Evolutionary conservation across 257 asterid species (phyloP).

Genomic region (Anisodus acutangulus): DNA sequence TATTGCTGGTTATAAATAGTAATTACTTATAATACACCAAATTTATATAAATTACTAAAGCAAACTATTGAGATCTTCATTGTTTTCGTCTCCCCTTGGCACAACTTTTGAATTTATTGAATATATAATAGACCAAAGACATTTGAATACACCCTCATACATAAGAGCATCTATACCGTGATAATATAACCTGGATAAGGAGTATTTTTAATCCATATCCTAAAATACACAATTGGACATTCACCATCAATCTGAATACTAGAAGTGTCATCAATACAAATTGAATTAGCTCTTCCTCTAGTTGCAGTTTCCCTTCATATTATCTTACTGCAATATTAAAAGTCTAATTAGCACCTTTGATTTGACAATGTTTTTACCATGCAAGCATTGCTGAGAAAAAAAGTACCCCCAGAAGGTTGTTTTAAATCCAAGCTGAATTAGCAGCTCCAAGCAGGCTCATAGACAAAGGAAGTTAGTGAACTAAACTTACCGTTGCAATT

Average conservation of each 20-base stretch:
- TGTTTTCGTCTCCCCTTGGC: no score
- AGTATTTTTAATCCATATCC: no score
- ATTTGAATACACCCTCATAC: neutral
- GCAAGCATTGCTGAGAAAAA: no score
- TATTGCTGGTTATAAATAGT: no score
- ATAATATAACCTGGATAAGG: no score
- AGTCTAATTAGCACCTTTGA: neutral
- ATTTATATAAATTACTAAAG: no score
- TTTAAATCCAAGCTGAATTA: neutral
- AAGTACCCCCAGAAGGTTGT: neutral
- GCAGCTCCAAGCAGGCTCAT: neutral
- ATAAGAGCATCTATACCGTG: neutral
- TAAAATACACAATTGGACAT: no score
- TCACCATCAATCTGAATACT: no score
- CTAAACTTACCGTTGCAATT: conserved; percentile 50
- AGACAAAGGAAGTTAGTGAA: neutral
- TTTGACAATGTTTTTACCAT: no score
- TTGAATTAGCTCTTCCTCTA: neutral
- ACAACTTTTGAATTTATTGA: no score
- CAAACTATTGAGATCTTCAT: no score
- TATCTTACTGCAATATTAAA: neutral
- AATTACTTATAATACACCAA: no score
- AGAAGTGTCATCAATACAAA: neutral
- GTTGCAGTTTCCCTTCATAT: neutral
- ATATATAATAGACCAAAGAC: neutral